These are phyloP conservation scores for Cenococcum geophilum DNA, from an alignment of 495 filamentous ascomycete species.

Conservation along the genomic window DNA sequence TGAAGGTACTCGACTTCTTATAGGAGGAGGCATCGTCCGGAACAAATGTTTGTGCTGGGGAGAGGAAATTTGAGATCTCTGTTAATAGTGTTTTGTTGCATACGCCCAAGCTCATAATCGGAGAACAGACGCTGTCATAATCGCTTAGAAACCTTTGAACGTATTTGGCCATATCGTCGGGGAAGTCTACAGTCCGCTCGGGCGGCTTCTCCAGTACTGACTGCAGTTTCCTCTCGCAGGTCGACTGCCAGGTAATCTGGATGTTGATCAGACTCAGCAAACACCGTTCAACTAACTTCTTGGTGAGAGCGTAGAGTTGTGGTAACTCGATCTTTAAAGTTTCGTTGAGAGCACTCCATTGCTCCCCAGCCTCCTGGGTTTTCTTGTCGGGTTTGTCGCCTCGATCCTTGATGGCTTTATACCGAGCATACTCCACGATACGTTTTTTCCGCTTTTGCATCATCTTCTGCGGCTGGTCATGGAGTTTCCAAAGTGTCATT, in stretches of 20 bases:
- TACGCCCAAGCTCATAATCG: constrained; percentile 48
- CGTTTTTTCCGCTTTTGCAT: constrained; percentile 92
- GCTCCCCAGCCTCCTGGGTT: constrained; percentile 70
- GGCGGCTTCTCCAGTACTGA: constrained; percentile 62
- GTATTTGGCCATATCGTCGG: constrained; percentile 43
- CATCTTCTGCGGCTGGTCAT: constrained; percentile 66
- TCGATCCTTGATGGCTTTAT: constrained; percentile 65
- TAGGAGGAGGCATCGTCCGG: constrained; percentile 30
- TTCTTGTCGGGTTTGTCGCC: constrained; percentile 80
- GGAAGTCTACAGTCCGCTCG: constrained; percentile 57
- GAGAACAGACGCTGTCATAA: constrained; percentile 55
- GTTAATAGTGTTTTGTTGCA: constrained; percentile 54
- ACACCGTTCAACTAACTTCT: constrained; percentile 70
- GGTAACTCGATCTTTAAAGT: constrained; percentile 89
- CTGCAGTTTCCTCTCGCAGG: constrained; percentile 74
- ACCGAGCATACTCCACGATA: constrained; percentile 78
- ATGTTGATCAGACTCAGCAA: constrained; percentile 74
- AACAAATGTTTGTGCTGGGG: constrained; percentile 43
- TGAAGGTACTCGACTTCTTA: constrained; percentile 33
- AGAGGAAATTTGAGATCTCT: constrained; percentile 51
- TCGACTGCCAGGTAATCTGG: constrained; percentile 69
- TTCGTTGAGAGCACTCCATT: constrained; percentile 84
- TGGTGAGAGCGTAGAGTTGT: constrained; percentile 71
- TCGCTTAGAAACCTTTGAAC: constrained; percentile 57
- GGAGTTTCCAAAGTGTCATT: constrained; percentile 68